Base-by-base conservation (phyloP, 2,329 filamentous ascomycete species). In the Fusarium bactridioides region DNA sequence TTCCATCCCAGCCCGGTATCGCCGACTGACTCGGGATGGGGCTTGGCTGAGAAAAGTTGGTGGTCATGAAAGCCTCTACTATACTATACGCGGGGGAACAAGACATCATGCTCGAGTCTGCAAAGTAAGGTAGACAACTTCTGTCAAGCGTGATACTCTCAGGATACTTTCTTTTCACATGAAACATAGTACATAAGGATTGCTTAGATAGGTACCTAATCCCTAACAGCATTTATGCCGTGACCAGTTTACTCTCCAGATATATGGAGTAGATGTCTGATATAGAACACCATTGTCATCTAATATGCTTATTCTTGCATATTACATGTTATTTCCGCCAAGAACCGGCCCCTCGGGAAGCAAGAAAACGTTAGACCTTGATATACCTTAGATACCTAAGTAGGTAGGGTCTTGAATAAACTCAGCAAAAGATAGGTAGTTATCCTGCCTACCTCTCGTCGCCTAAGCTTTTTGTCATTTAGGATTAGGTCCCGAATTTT, bases 31-130 rank as follows among this genome's bases (percentile, higher is more conserved):
- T 69, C 65, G 23, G 31, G 25, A 50, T 43, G 18, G 23, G 31
- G 64, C 43, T 69, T 69, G 50, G 65, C 51, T 69, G n/a, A 45
- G 40, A 35, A 53, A 37, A 47, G 40, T 47, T 53, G 51, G 47
- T 53, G 27, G 29, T 59, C 51, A 69, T 64, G 44, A 48, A 47
- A 40, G 27, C 44, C 51, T 69, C 58, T 27, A 47, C 44, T 29
- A 9, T 23, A 41, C 13, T 41, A 10, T 21, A 21, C 19, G 33
- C 18, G 33, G 50, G 35, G 19, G 23, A 54, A 53, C 23, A 54
- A 40, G 50, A 40, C 33, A 54, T 38, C 23, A 54, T 16, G 25
- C 33, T 21, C 23, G 35, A 40, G 19, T 40, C 33, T 40, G 8
- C 13, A 11, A 16, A 27, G 23, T 40, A 11, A 16, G 21, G 23